A percentile compares a stretch with the other conserved stretches of the same genome.
phyloP scores from a whole-genome alignment of 2,329 filamentous ascomycete genomes.

The Xylaria sp. region DNA sequence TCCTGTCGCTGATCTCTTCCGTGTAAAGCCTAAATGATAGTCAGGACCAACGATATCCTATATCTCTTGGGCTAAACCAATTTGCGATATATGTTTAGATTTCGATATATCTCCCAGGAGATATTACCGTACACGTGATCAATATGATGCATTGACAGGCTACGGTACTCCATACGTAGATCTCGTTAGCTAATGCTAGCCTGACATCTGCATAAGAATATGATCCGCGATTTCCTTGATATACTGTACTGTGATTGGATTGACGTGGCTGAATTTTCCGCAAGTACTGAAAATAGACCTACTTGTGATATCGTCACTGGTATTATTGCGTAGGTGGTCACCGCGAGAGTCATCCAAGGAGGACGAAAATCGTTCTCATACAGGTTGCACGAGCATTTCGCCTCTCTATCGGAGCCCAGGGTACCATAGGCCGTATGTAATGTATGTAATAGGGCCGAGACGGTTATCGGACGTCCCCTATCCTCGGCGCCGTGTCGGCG shows the following conservation, averaged over 20 bases:
- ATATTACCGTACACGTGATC: background rate
- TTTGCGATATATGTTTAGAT: slow-evolving; percentile 3
- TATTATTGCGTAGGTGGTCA: background rate
- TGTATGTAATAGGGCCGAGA: slow-evolving; percentile 14
- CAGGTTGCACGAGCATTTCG: background rate
- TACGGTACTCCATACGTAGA: background rate
- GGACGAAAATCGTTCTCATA: background rate
- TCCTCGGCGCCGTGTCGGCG: slow-evolving; percentile 31
- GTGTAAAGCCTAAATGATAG: background rate
- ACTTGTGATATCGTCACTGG: background rate
- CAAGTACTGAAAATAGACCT: background rate
- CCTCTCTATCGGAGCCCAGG: background rate
- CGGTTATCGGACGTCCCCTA: background rate
- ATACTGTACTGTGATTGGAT: background rate
- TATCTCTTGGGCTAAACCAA: background rate
- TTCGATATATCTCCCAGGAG: background rate
- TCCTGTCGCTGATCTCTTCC: slow-evolving; percentile 6
- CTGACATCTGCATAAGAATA: background rate
- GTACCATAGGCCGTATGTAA: background rate
- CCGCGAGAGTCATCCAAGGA: background rate
- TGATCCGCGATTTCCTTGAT: background rate
- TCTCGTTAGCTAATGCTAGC: background rate
- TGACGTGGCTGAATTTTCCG: background rate
- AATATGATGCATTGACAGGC: background rate
- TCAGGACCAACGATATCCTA: background rate